phyloP scores from a whole-genome alignment of 306 rosid genomes.

The Acmispon strigosus region DNA sequence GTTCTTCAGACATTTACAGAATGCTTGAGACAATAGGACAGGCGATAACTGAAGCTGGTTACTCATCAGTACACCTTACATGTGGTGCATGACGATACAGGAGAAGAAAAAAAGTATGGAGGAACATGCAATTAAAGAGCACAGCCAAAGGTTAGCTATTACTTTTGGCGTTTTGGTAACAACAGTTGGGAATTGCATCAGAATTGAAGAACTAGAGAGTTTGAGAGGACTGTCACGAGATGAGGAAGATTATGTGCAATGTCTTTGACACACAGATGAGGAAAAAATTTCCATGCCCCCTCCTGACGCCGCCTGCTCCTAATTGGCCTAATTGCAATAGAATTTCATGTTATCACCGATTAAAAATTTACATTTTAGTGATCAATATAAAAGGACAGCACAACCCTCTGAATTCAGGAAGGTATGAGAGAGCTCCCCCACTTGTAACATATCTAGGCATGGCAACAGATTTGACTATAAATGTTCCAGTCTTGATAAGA shows the following conservation, averaged over 20 bases:
- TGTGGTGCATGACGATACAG: conserved; percentile 39
- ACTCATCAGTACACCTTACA: conserved; percentile 17
- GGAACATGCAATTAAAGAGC: conserved; percentile 35
- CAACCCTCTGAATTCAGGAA: no score
- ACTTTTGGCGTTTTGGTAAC: conserved; percentile 34
- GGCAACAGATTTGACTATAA: conserved; percentile 30
- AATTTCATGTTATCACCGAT: no score
- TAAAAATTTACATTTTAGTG: no score
- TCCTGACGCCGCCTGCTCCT: no score
- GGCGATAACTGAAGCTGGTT: conserved; percentile 45
- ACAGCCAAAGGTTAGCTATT: conserved; percentile 44
- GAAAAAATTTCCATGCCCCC: no score
- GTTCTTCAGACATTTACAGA: conserved; percentile 37
- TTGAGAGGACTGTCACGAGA: conserved; percentile 40
- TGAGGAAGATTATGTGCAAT: no score
- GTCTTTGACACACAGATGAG: conserved; percentile 24
- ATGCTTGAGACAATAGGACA: conserved; percentile 51
- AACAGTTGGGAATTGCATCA: conserved; percentile 35
- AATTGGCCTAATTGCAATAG: no score
- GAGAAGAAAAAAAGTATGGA: conserved; percentile 48
- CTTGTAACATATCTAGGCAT: background rate
- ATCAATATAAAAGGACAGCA: no score
- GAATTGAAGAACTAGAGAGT: conserved; percentile 44
- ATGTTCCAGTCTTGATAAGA: background rate
- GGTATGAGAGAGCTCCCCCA: no score